phyloP scores from a whole-genome alignment of 768 basidiomycete species.

The Tricholoma furcatifolium region DNA sequence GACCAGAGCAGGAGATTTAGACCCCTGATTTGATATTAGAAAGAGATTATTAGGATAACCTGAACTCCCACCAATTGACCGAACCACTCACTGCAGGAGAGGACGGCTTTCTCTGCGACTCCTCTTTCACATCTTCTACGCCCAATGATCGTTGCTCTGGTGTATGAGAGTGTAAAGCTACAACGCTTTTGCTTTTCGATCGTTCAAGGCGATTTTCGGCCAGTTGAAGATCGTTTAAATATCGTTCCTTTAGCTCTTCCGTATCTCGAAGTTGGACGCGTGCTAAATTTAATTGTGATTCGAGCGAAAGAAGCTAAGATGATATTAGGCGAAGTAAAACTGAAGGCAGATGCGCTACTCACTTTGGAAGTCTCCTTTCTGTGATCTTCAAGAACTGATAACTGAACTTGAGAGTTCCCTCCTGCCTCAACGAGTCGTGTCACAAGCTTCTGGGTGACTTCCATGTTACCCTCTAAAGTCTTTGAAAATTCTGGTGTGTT shows the following conservation, averaged over 20 bases:
- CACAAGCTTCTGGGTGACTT: slow-evolving; percentile 59
- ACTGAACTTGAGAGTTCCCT: slow-evolving; percentile 29
- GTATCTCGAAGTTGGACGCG: slow-evolving; percentile 49
- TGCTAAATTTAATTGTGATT: slow-evolving; percentile 55
- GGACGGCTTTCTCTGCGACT: slow-evolving; percentile 49
- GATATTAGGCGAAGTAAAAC: slow-evolving; percentile 8
- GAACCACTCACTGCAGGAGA: slow-evolving; percentile 74
- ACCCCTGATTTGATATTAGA: slow-evolving; percentile 49
- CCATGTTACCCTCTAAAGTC: slow-evolving; percentile 53
- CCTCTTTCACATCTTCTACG: slow-evolving; percentile 41
- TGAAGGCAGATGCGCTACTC: slow-evolving; percentile 20
- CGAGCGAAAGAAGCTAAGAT: slow-evolving; percentile 52
- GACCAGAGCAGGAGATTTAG: slow-evolving; percentile 26
- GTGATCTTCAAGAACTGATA: slow-evolving; percentile 40
- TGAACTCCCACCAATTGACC: slow-evolving; percentile 66
- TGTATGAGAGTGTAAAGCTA: slow-evolving; percentile 40
- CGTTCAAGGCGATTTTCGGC: slow-evolving; percentile 67
- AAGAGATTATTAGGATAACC: slow-evolving; percentile 38
- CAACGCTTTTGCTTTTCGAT: slow-evolving; percentile 51
- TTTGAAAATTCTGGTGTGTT: slow-evolving; percentile 35
- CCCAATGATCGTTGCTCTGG: slow-evolving; percentile 24
- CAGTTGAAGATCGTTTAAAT: slow-evolving; percentile 47
- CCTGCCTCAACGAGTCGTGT: slow-evolving; percentile 52
- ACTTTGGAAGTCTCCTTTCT: slow-evolving; percentile 65
- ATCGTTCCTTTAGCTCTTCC: slow-evolving; percentile 46